phyloP scores from a whole-genome alignment of 495 filamentous ascomycete genomes.

The Parathielavia appendiculata region DNA sequence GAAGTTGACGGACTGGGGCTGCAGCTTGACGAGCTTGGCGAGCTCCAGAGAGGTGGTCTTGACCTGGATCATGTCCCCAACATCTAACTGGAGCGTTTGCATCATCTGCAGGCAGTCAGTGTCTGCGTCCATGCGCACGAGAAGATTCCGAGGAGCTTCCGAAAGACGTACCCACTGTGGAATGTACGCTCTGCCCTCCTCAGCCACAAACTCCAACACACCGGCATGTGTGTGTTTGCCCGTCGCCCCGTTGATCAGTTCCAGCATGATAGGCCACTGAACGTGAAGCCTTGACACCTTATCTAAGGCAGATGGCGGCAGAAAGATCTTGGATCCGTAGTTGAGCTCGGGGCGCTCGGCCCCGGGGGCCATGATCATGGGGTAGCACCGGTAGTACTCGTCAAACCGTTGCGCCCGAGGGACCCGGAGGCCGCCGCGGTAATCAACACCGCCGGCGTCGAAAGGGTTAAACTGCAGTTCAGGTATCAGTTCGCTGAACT shows the following conservation, averaged over 20 bases:
- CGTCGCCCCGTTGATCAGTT: conserved; percentile 81
- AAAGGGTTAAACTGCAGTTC: conserved; percentile 29
- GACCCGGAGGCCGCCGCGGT: conserved; percentile 38
- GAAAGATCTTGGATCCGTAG: conserved; percentile 94
- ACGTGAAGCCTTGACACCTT: conserved; percentile 95
- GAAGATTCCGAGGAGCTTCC: neutral
- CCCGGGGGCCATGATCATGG: conserved; percentile 88
- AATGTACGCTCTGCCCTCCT: conserved; percentile 93
- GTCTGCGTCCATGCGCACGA: neutral
- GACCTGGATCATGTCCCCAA: conserved; percentile 89
- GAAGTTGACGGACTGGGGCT: conserved; percentile 85
- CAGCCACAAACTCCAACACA: conserved; percentile 94
- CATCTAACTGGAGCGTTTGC: conserved; percentile 81
- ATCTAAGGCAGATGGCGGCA: conserved; percentile 90
- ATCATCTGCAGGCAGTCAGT: conserved; percentile 62
- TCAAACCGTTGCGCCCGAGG: conserved; percentile 64
- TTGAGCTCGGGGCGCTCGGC: conserved; percentile 85
- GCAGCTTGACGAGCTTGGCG: conserved; percentile 88
- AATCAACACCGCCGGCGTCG: conserved; percentile 47
- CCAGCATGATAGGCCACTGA: conserved; percentile 94
- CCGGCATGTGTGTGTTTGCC: conserved; percentile 80
- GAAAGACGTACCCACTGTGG: conserved; percentile 75
- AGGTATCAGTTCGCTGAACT: conserved; percentile 19
- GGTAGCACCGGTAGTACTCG: conserved; percentile 96
- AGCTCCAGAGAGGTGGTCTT: conserved; percentile 87